Base-by-base conservation (phyloP, 2,329 filamentous ascomycete genomes). In the Nothomitra cinnamomea region DNA sequence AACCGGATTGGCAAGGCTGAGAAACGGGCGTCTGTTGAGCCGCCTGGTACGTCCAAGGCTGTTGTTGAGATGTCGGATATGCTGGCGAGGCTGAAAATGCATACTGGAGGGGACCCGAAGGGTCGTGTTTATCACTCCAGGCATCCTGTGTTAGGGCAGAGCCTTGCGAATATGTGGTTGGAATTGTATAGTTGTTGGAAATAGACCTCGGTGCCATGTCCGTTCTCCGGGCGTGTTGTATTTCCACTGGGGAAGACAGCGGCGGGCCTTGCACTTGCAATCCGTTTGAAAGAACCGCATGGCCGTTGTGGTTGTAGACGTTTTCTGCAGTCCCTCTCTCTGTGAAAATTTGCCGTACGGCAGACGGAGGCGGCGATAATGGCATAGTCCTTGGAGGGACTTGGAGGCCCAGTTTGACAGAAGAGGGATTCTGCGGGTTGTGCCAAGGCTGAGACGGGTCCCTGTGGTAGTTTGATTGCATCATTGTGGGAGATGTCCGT, bases 131-230 rank as follows among this genome's bases (percentile, higher is more conserved):
- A 32, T 32, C 28, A 10, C 5, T 10, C 28, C 28, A 49, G 17
- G 45, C 8, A 24, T 22, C 19, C 10, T 32, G 8, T 17, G 45
- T n/a, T 13, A 21, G n/a, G 28, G 13, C 43, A 28, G 19, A 48
- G 43, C 19, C n/a, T 48, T 48, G 43, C 22, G 43, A 17, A 17
- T 49, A 49, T 49, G 45, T 24, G 25, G 24, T n/a, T 17, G 13
- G 24, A 49, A 35, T n/a, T 28, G 45, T 17, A 49, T 49, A 49
- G 45, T 28, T 35, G 25, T 19, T 49, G 25, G 45, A 49, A 49
- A 49, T 7, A 8, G 45, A 35, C 6, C 24, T 49, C 3, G 25
- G 45, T 28, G 45, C 15, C 45, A 49, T 49, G 19, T 28, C 45
- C n/a, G 45, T 10, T 17, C 45, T 49, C 45, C 32, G 45, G 21